Evolutionary conservation across 805 yeast genomes (phyloP).

Genomic region (Schizosaccharomyces japonicus): DNA sequence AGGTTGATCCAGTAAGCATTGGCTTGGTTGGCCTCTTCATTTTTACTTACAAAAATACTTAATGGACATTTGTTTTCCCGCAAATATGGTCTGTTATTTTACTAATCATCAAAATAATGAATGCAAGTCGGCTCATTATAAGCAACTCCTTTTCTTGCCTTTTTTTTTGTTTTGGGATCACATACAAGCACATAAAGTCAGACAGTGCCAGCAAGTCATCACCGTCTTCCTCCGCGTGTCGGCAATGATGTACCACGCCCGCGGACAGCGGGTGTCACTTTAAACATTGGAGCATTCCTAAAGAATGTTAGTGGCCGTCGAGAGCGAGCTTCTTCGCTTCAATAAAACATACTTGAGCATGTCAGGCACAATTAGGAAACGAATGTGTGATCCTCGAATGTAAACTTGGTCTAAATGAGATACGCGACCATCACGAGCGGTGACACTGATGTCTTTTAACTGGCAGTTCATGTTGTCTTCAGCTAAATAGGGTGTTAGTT

Average conservation of each 20-base stretch:
- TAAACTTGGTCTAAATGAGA: conserved; percentile 64
- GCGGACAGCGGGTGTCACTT: conserved; percentile 14
- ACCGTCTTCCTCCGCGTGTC: conserved; percentile 1
- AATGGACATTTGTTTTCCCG: no score
- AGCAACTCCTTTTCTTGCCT: no score
- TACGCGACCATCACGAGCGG: conserved; percentile 51
- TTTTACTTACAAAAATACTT: no score
- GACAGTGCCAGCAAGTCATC: no score
- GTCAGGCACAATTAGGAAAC: conserved; percentile 71
- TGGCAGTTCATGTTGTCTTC: conserved; percentile 93
- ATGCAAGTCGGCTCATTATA: no score
- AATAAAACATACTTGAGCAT: conserved; percentile 25
- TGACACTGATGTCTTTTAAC: conserved; percentile 54
- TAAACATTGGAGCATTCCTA: conserved; percentile 69
- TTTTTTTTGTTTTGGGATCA: no score
- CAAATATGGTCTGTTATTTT: no score
- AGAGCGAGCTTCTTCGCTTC: background rate
- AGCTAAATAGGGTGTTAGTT: conserved; percentile 12
- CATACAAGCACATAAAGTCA: no score
- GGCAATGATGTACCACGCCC: conserved; percentile 2
- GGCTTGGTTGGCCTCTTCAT: no score
- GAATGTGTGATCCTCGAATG: conserved; percentile 73
- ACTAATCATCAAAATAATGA: no score
- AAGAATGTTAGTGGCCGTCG: background rate
- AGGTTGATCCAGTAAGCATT: no score